phyloP scores from a whole-genome alignment of 306 rosid genomes.

The apple (Malus domestica) region DNA sequence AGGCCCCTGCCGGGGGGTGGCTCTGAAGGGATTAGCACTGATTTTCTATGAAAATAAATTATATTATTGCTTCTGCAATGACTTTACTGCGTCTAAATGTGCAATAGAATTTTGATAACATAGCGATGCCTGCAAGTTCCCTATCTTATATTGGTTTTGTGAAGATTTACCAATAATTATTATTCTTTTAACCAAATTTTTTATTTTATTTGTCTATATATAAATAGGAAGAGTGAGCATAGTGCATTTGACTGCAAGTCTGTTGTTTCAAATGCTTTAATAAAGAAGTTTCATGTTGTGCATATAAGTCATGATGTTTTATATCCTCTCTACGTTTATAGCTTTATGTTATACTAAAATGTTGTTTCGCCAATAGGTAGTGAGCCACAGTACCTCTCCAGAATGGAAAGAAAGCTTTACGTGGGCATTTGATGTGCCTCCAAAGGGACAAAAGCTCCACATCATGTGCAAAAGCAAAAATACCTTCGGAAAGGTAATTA shows the following conservation, averaged over 20 bases:
- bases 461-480: constrained; percentile 96
- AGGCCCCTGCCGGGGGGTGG: background rate
- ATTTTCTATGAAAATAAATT: background rate
- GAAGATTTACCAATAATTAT: background rate
- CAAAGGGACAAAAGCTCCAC: constrained; percentile 92
- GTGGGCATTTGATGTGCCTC: constrained; percentile 96
- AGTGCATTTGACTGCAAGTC: background rate
- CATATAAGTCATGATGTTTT: constrained; percentile 16
- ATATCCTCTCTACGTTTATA: background rate
- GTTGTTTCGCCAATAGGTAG: constrained; percentile 41
- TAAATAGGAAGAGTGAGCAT: background rate
- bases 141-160: background rate
- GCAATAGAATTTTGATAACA: background rate
- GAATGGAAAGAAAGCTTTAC: constrained; percentile 99
- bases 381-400: constrained; percentile 77
- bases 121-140: background rate
- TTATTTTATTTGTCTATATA: background rate
- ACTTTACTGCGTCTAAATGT: background rate
- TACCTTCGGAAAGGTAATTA: constrained; percentile 91
- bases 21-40: background rate
- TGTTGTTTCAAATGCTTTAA: background rate
- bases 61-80: background rate
- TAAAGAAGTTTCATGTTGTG: background rate
- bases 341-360: background rate
- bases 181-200: too few relatives aligned